phyloP scores from a whole-genome alignment of 2,329 filamentous ascomycete genomes.

The Rhynchosporium graminicola region DNA sequence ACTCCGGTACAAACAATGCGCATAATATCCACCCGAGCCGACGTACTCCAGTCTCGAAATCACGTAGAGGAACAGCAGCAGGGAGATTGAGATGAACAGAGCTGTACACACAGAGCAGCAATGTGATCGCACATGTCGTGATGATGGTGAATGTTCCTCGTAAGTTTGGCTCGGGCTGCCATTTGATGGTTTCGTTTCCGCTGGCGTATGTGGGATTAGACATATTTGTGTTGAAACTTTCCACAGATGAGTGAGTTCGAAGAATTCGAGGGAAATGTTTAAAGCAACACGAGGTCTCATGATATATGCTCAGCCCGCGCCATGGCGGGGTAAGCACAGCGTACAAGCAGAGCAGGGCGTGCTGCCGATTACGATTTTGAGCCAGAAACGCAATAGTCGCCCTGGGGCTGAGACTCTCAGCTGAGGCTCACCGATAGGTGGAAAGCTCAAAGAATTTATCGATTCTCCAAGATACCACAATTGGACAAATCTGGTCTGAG shows the following conservation, averaged over 20 bases:
- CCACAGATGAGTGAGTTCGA: background rate
- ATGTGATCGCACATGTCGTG: background rate
- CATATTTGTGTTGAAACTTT: background rate
- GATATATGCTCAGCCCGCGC: too few relatives aligned
- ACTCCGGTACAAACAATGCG: background rate
- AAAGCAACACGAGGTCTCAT: too few relatives aligned
- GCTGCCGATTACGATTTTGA: too few relatives aligned
- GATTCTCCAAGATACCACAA: too few relatives aligned
- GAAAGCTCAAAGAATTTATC: too few relatives aligned
- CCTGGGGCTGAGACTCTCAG: too few relatives aligned
- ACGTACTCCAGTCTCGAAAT: background rate
- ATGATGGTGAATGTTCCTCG: conserved; percentile 6
- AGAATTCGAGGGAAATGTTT: background rate
- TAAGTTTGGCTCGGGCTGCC: background rate
- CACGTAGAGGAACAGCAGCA: background rate
- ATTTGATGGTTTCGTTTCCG: background rate
- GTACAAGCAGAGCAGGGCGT: too few relatives aligned
- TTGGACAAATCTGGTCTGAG: too few relatives aligned
- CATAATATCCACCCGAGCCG: background rate
- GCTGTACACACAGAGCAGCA: conserved; percentile 1
- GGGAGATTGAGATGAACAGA: conserved; percentile 6
- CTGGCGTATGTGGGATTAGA: background rate
- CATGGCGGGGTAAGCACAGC: too few relatives aligned
- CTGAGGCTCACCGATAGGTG: too few relatives aligned
- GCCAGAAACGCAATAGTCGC: too few relatives aligned